These are phyloP conservation scores for Garcia nutans DNA, from an alignment of 345 rosid species.

Conservation along the genomic window DNA sequence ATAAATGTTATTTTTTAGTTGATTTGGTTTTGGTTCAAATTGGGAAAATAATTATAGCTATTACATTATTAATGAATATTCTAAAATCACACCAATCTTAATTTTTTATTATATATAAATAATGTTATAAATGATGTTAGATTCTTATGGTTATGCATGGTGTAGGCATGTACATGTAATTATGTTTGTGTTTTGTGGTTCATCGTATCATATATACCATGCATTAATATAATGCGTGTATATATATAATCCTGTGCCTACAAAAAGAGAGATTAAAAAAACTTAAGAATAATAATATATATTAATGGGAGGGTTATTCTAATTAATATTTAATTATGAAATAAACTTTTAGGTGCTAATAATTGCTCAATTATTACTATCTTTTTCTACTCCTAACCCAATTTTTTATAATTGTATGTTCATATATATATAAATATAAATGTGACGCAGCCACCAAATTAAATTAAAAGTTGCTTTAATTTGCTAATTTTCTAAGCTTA, in stretches of 20 bases:
- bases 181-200: too few relatives aligned
- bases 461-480: background rate
- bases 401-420: slow-evolving; percentile 6
- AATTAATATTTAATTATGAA: slow-evolving; percentile 15
- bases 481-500: slow-evolving; percentile 29
- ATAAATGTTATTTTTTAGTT: too few relatives aligned
- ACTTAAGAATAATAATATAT: background rate
- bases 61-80: too few relatives aligned
- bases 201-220: too few relatives aligned
- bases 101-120: too few relatives aligned
- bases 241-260: background rate
- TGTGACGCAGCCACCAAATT: slow-evolving; percentile 36
- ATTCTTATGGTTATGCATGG: too few relatives aligned
- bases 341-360: slow-evolving; percentile 45
- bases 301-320: too few relatives aligned
- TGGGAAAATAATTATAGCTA: too few relatives aligned
- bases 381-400: slow-evolving; percentile 26
- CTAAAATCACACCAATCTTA: too few relatives aligned
- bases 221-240: background rate
- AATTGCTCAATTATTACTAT: slow-evolving; percentile 51
- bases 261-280: background rate
- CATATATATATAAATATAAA: background rate
- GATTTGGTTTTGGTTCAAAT: too few relatives aligned
- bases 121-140: too few relatives aligned
- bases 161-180: too few relatives aligned